phyloP scores from a whole-genome alignment of 2,329 filamentous ascomycete species.

The Rhynchosporium graminicola region DNA sequence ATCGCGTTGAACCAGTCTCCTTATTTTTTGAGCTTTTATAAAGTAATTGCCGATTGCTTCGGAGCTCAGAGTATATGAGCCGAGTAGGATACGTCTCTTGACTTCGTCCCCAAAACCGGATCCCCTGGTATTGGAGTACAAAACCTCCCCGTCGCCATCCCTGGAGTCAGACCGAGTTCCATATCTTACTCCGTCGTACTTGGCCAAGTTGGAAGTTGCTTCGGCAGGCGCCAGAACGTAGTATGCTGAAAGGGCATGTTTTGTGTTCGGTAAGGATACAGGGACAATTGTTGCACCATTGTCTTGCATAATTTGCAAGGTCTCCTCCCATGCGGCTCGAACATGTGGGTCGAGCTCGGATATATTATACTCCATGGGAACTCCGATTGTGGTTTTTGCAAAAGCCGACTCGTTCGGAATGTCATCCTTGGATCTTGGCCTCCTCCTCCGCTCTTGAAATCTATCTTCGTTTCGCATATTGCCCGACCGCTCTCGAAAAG shows the following conservation, averaged over 20 bases:
- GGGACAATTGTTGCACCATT: slow-evolving; percentile 73
- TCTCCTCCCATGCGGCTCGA: slow-evolving; percentile 66
- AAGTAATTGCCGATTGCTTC: slow-evolving; percentile 96
- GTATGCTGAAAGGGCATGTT: slow-evolving; percentile 85
- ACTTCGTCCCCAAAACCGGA: slow-evolving; percentile 82
- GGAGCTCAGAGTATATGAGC: slow-evolving; percentile 86
- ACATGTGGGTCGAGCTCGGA: slow-evolving; percentile 72
- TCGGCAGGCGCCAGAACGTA: slow-evolving; percentile 95
- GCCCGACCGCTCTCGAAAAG: slow-evolving; percentile 44
- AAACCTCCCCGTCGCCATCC: slow-evolving; percentile 59
- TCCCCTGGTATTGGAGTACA: slow-evolving; percentile 77
- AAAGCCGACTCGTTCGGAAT: background rate
- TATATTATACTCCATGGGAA: slow-evolving; percentile 84
- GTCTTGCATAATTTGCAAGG: slow-evolving; percentile 59
- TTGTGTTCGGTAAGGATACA: slow-evolving; percentile 80
- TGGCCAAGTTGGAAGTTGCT: slow-evolving; percentile 92
- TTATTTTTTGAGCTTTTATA: slow-evolving; percentile 85
- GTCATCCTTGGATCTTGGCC: background rate
- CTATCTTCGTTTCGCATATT: slow-evolving; percentile 4
- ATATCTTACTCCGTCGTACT: slow-evolving; percentile 96
- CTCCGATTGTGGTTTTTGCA: slow-evolving; percentile 49
- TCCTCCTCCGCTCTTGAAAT: background rate
- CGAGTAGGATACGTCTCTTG: slow-evolving; percentile 80
- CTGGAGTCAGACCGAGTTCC: slow-evolving; percentile 50
- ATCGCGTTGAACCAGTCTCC: slow-evolving; percentile 79